Evolutionary conservation across 371 early-diverging fungal genomes (phyloP), one percentile per base, ranked within the genome.

Genomic region (Actinomucor elegans): DNA sequence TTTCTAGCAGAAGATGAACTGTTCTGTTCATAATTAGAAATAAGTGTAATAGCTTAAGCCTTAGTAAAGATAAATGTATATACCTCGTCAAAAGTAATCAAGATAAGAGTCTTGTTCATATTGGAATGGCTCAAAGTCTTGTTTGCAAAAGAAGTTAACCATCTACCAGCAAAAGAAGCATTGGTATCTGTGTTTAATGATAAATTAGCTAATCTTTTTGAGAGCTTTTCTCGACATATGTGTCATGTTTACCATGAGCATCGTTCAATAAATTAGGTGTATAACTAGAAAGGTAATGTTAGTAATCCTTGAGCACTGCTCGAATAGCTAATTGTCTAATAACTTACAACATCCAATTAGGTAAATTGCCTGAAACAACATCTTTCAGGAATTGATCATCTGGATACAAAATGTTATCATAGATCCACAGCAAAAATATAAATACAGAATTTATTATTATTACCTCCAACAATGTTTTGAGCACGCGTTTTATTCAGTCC

Each of bases 401-500:
- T 59, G 12, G 9, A n/a, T n/a, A n/a, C n/a, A n/a, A n/a, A n/a
- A n/a, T n/a, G n/a, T n/a, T n/a, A n/a, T 20, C 4, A 21, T 21
- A 7, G 10, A 20, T 38, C 15, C 3, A 38, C n/a, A n/a, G n/a
- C 18, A n/a, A 20, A 21, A 3, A 38, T 21, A 18, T 8, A 38
- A 20, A 2, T 21, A 20, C 0, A 18, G 10, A 0, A n/a, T n/a
- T n/a, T 49, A 6, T 17, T 36, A 36, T 57, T 28, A 27, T 50
- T 49, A 40, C 66, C 66, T 26, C 55, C 45, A 18, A 77, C 79
- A 42, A 83, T 75, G 24, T 73, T 77, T 23, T 66, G 53, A 35
- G 66, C 51, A 15, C 77, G 71, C 12, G 71, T 48, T 2, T 53
- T 26, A 49, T 71, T 68, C 40, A 42, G 57, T 26, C 66, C 65